Percentiles rank a stretch among this genome's conserved stretches.
Evolutionary conservation across 345 rosid species (phyloP).

Genomic region (Gossypioides kirkii): DNA sequence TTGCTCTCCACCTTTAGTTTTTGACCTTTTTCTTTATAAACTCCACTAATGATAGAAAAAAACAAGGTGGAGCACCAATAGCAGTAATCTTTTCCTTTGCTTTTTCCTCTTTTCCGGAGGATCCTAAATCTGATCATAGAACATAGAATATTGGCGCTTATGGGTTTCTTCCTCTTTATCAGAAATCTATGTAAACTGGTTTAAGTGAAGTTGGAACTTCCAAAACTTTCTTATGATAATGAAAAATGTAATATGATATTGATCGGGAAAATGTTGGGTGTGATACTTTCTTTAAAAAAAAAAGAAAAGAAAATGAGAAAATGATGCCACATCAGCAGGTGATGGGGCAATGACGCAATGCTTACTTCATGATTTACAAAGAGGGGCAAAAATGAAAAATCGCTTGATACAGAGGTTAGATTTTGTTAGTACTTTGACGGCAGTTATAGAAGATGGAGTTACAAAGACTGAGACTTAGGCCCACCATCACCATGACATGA

Average conservation of each 20-base stretch:
- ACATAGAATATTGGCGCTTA: constrained; percentile 27
- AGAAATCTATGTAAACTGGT: constrained; percentile 31
- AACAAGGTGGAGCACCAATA: constrained; percentile 45
- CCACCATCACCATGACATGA: constrained; percentile 10
- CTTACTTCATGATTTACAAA: constrained; percentile 15
- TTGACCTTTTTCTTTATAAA: not conserved
- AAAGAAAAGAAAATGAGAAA: not conserved
- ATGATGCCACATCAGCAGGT: constrained; percentile 19
- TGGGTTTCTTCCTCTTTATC: constrained; percentile 27
- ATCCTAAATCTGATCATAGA: constrained; percentile 23
- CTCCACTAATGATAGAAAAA: not conserved
- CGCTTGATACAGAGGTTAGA: not conserved
- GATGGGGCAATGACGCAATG: constrained; percentile 7
- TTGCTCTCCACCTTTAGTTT: constrained; percentile 14
- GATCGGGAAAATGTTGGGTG: constrained; percentile 10
- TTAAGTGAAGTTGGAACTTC: constrained; percentile 16
- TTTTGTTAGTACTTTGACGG: constrained; percentile 15
- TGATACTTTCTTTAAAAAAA: no score
- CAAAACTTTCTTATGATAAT: constrained; percentile 23
- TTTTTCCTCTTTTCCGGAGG: not conserved
- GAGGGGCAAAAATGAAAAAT: not conserved
- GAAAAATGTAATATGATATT: not conserved
- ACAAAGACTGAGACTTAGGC: not conserved
- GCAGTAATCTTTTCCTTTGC: constrained; percentile 32
- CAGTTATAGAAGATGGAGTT: constrained; percentile 3